Conservation (phyloP, 176 grass and related monocot species). For the Carex parvula region DNA sequence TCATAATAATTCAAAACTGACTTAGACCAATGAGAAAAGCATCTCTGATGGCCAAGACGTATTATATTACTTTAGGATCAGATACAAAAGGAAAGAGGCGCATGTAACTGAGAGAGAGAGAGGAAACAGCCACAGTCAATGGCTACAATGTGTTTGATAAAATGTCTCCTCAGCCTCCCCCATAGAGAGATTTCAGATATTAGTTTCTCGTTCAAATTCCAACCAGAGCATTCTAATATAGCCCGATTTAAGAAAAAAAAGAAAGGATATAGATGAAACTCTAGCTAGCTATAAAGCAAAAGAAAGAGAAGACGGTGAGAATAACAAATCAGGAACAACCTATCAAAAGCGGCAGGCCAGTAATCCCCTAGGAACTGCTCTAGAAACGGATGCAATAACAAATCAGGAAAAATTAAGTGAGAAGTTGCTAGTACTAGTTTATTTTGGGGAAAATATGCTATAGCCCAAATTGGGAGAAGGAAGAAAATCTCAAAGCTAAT, state of each 20-base stretch:
- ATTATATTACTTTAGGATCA: background rate
- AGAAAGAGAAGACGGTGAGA: background rate
- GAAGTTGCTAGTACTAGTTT: background rate
- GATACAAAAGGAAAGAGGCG: background rate
- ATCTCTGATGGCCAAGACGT: background rate
- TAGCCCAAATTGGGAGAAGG: background rate
- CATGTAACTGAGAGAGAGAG: background rate
- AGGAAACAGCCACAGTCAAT: background rate
- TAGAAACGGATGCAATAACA: background rate
- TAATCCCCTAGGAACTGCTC: background rate
- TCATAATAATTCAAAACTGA: background rate
- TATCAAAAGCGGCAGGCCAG: background rate
- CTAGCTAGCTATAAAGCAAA: too few species aligned
- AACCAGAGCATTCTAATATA: background rate
- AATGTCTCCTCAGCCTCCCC: background rate
- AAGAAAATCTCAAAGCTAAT: background rate
- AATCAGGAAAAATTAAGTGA: slow-evolving; percentile 5
- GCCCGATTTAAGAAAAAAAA: background rate
- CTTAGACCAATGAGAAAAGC: background rate
- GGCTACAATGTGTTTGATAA: background rate
- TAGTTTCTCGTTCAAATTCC: background rate
- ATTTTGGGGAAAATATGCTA: background rate
- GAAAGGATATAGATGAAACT: too few species aligned
- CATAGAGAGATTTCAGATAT: background rate
- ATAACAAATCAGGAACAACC: too few species aligned